These are phyloP conservation scores for Colletotrichum paranaense DNA, from an alignment of 2,329 filamentous ascomycete species.

Conservation along the genomic window DNA sequence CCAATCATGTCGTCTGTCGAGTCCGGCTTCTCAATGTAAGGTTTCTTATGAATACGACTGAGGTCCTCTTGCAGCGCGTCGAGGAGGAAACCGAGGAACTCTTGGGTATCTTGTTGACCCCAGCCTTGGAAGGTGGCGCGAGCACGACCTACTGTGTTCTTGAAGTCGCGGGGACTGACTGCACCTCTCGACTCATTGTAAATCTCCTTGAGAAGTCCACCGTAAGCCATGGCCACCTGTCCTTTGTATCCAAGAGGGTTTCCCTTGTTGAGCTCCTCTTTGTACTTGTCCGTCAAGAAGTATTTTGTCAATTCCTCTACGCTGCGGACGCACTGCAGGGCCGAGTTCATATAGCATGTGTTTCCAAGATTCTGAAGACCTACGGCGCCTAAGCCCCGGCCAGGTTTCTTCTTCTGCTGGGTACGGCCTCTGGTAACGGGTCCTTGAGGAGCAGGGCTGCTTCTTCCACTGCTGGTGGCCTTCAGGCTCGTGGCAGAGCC, in stretches of 20 bases:
- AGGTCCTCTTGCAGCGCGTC: constrained; percentile 96
- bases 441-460: constrained; percentile 71
- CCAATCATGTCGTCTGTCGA: constrained; percentile 96
- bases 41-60: constrained; percentile 93
- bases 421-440: constrained; percentile 77
- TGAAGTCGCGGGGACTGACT: constrained; percentile 84
- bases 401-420: constrained; percentile 75
- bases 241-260: constrained; percentile 91
- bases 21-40: constrained; percentile 97
- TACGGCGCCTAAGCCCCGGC: constrained; percentile 79
- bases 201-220: constrained; percentile 78
- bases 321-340: constrained; percentile 91
- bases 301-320: constrained; percentile 95
- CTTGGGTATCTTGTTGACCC: constrained; percentile 96
- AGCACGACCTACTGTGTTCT: constrained; percentile 81
- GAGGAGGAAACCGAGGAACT: constrained; percentile 94
- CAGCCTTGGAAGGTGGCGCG: constrained; percentile 92
- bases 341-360: constrained; percentile 99
- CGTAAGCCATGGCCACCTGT: constrained; percentile 87
- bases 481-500: constrained; percentile 48
- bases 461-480: constrained; percentile 71
- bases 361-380: constrained; percentile 94
- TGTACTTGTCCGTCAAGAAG: constrained; percentile 81
- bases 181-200: constrained; percentile 78
- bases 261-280: constrained; percentile 82